phyloP scores from a whole-genome alignment of 2,329 filamentous ascomycete genomes.

The Xylaria hypoxylon region DNA sequence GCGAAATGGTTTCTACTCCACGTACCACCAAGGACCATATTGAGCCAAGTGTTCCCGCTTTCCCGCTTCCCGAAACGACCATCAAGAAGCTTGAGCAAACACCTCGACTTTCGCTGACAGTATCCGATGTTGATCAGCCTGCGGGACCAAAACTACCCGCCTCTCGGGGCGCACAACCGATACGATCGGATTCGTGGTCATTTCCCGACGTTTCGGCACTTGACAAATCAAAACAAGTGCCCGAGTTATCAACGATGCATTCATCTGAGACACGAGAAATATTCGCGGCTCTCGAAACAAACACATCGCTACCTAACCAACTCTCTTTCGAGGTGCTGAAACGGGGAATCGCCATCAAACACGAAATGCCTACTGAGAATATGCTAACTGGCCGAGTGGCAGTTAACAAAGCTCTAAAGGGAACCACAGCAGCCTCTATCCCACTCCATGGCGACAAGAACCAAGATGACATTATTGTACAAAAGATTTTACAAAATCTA shows the following conservation, averaged over 20 bases:
- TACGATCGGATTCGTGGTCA: neutral
- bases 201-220: constrained; percentile 43
- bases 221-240: constrained; percentile 36
- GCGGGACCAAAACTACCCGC: neutral
- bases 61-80: neutral
- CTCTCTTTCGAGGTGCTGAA: neutral
- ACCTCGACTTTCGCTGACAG: constrained; percentile 2
- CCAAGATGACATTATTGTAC: constrained; percentile 52
- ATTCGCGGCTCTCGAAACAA: constrained; percentile 36
- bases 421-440: constrained; percentile 32
- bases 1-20: constrained; percentile 67
- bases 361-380: neutral
- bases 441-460: constrained; percentile 30
- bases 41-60: constrained; percentile 18
- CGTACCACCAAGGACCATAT: constrained; percentile 26
- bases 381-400: neutral
- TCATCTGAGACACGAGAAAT: constrained; percentile 33
- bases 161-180: neutral
- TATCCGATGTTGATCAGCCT: neutral
- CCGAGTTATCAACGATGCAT: constrained; percentile 23
- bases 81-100: neutral
- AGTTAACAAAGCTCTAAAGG: neutral
- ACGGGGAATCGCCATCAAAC: neutral
- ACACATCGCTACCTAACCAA: constrained; percentile 21
- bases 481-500: constrained; percentile 53